Evolutionary conservation across 2,329 filamentous ascomycete species (phyloP), one percentile per base, ranked within the genome.

Genomic region (Metarhizium album): DNA sequence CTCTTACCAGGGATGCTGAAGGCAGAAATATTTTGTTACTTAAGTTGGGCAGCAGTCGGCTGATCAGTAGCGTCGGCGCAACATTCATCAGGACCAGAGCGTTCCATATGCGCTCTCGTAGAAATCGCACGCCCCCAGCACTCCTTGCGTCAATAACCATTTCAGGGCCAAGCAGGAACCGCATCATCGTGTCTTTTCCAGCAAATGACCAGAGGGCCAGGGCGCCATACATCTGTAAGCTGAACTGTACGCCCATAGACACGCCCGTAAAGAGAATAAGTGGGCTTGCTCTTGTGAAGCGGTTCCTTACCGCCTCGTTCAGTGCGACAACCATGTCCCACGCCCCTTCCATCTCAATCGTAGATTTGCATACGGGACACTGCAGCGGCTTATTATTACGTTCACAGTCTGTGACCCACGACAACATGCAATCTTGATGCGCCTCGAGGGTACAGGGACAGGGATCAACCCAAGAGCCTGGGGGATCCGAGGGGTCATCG

Each of bases 341-440:
- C 14, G 87, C 86, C 46, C 90, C 83, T 47, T 84, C 79, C 27
- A 97, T 74, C 48, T 79, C 72, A 60, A 97, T 95, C 57, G 82
- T 78, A 2, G 82, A 78, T 65, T 95, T 93, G 76, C 93, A 98
- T 55, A 95, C 87, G 2, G 91, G 91, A 64, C 93, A 98, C 49
- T 80, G 72, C 55, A 96, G 81, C 54, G 83, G 82, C 50, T 81
- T 80, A 64, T 74, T 65, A 63, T 78, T 67, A 53, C 67, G 77
- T 68, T 96, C 90, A 62, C 89, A 80, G 63, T 95, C 89, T n/a
- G 87, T 85, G 18, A 97, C 85, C 90, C 90, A 98, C 60, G 89
- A 86, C 38, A 97, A 75, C 57, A 97, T 76, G 64, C 90, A 95
- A 53, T 82, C 79, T 65, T 97, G 90, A 65, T 98, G 93, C 1